Conservation (phyloP, 2,329 filamentous ascomycete genomes). For the Sporothrix mexicana region DNA sequence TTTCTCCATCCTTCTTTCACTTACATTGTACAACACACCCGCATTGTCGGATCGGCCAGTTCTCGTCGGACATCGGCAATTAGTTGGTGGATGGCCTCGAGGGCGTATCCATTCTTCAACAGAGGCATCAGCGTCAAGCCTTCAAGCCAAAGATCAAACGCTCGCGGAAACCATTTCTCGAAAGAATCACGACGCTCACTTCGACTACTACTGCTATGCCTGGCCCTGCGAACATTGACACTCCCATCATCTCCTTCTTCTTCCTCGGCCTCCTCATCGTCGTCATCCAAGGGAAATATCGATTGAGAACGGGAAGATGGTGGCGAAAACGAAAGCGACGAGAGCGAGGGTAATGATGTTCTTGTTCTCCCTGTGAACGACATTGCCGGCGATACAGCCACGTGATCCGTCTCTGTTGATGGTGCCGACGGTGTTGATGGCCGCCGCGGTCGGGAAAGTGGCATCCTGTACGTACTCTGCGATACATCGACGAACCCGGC, state of each 20-base stretch:
- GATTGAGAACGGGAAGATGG: background rate
- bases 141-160: conserved; percentile 74
- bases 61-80: conserved; percentile 69
- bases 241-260: conserved; percentile 63
- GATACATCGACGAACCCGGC: conserved; percentile 82
- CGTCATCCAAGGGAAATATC: background rate
- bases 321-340: conserved; percentile 13
- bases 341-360: conserved; percentile 6
- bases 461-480: conserved; percentile 70
- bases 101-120: conserved; percentile 65
- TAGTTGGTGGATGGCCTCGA: conserved; percentile 67
- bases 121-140: conserved; percentile 76
- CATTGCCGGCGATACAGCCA: background rate
- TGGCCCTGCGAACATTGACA: conserved; percentile 35
- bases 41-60: conserved; percentile 58
- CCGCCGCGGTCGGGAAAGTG: conserved; percentile 59
- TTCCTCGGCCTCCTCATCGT: background rate
- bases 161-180: conserved; percentile 83
- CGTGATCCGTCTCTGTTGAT: too few species aligned
- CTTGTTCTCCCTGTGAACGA: background rate
- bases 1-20: conserved; percentile 46
- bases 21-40: conserved; percentile 80
- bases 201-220: conserved; percentile 45
- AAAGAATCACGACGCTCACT: conserved; percentile 57
- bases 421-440: background rate